Base-by-base conservation (phyloP, 1,139 yeast species). In the Geotrichum candidum region DNA sequence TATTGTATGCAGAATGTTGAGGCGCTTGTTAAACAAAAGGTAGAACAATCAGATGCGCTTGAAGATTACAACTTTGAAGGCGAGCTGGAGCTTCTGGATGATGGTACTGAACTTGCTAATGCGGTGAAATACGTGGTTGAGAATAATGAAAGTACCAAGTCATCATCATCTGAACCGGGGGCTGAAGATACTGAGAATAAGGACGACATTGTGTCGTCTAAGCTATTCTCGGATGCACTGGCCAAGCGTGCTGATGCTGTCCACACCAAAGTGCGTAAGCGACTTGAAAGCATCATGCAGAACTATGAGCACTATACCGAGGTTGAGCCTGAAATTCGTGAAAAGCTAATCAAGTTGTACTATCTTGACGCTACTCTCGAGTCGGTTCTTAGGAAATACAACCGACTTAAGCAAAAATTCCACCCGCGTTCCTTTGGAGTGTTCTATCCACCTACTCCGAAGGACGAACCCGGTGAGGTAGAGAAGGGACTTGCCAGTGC, bases 1-100 rank as follows among this genome's bases (percentile, higher is more conserved):
- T 87, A 88, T 70, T 79, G 91, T 69, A 85, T 91, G 86, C 83
- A 88, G 70, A 91, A 91, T 71, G 86, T 90, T 88, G 92, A 90
- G 60, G 61, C 64, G n/a, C 59, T 66, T 11, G 68, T 71, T 11
- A 67, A 68, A 13, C 35, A 52, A 29, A 29, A 52, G 45, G 27
- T 23, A 7, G 55, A 51, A 27, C n/a, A 22, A 3, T 2, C 29
- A 4, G 51, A 38, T 33, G 25, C 5, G 23, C 2, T 72, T 59
- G 73, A 74, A 50, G 68, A 74, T 53, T 74, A 74, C 59, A 77
- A 76, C 67, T 74, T 77, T 61, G 72, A 77, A 31, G 73, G 67
- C 48, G 66, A 65, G 51, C 65, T 63, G 23, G 73, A 69, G 53
- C 58, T 70, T 48, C 59, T 71, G 55, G 69, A 66, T 45, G 65